Conservation (phyloP, 2,329 filamentous ascomycete genomes). For the Rutstroemia sp. region DNA sequence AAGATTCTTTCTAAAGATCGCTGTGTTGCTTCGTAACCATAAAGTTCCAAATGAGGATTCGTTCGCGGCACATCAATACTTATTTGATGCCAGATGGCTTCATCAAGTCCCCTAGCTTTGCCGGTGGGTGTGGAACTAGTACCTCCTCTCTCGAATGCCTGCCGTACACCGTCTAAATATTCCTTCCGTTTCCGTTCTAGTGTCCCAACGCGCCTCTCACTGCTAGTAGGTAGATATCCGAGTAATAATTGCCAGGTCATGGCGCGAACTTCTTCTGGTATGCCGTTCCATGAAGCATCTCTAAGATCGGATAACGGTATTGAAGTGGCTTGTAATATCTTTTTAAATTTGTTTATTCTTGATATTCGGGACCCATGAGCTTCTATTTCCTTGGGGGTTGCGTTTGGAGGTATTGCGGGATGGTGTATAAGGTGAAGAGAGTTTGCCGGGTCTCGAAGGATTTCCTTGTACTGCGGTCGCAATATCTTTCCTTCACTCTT, state of each 20-base stretch:
- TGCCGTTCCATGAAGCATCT: constrained; percentile 83
- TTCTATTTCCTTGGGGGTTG: constrained; percentile 76
- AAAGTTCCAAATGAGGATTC: constrained; percentile 91
- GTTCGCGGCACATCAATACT: constrained; percentile 96
- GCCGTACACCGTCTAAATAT: constrained; percentile 84
- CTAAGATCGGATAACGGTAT: constrained; percentile 81
- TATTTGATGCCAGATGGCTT: constrained; percentile 99
- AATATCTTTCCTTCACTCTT: constrained; percentile 93
- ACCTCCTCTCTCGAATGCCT: constrained; percentile 62
- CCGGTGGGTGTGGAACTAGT: constrained; percentile 34
- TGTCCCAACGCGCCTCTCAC: constrained; percentile 81
- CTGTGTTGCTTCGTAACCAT: constrained; percentile 93
- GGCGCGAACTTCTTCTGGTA: constrained; percentile 89
- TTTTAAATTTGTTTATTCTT: constrained; percentile 98
- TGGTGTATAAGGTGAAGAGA: constrained; percentile 91
- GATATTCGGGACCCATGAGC: constrained; percentile 80
- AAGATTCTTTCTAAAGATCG: constrained; percentile 88
- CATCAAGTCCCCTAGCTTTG: constrained; percentile 67
- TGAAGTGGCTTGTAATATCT: constrained; percentile 83
- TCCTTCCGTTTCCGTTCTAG: constrained; percentile 93
- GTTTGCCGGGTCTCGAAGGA: constrained; percentile 82
- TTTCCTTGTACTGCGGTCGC: constrained; percentile 95
- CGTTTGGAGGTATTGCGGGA: constrained; percentile 63
- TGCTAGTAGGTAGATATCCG: constrained; percentile 94
- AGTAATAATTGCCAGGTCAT: constrained; percentile 99